Evolutionary conservation across 2,329 filamentous ascomycete genomes (phyloP).

Genomic region (Elsinoe australis): DNA sequence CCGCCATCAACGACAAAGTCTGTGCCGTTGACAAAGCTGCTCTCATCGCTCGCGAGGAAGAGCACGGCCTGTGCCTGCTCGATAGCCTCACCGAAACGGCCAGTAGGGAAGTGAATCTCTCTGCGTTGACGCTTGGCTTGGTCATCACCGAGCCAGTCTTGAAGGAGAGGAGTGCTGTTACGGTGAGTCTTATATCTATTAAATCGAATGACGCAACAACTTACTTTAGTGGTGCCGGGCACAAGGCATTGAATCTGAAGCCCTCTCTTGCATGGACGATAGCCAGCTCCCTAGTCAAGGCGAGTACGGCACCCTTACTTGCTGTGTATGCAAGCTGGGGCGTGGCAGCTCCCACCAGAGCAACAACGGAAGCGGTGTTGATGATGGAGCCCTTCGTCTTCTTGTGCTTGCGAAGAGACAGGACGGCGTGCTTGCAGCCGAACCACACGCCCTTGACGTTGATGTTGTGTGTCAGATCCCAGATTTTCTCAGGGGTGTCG

Average conservation of each 20-base stretch:
- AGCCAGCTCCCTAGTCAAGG: slow-evolving; percentile 80
- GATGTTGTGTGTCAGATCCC: slow-evolving; percentile 88
- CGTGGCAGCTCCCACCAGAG: slow-evolving; percentile 76
- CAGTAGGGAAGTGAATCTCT: slow-evolving; percentile 82
- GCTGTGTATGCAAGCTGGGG: slow-evolving; percentile 90
- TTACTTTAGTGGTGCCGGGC: slow-evolving; percentile 79
- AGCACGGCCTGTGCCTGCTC: slow-evolving; percentile 87
- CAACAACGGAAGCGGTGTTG: slow-evolving; percentile 87
- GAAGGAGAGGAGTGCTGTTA: slow-evolving; percentile 67
- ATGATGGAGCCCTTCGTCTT: slow-evolving; percentile 78
- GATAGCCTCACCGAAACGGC: slow-evolving; percentile 85
- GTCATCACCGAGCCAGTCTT: slow-evolving; percentile 91
- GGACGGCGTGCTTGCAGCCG: slow-evolving; percentile 83
- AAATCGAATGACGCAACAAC: no score
- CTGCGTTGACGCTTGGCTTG: slow-evolving; percentile 69
- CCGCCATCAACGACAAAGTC: slow-evolving; percentile 96
- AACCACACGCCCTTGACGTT: slow-evolving; percentile 99
- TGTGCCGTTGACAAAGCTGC: slow-evolving; percentile 79
- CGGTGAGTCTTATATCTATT: not conserved
- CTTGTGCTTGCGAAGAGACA: slow-evolving; percentile 67
- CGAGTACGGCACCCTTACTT: slow-evolving; percentile 85
- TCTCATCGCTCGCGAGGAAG: slow-evolving; percentile 80
- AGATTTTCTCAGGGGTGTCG: slow-evolving; percentile 80
- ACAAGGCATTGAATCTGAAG: slow-evolving; percentile 83
- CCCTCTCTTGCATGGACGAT: slow-evolving; percentile 88